Evolutionary conservation across 2,329 filamentous ascomycete genomes (phyloP).

Genomic region (Botrytis cinerea): DNA sequence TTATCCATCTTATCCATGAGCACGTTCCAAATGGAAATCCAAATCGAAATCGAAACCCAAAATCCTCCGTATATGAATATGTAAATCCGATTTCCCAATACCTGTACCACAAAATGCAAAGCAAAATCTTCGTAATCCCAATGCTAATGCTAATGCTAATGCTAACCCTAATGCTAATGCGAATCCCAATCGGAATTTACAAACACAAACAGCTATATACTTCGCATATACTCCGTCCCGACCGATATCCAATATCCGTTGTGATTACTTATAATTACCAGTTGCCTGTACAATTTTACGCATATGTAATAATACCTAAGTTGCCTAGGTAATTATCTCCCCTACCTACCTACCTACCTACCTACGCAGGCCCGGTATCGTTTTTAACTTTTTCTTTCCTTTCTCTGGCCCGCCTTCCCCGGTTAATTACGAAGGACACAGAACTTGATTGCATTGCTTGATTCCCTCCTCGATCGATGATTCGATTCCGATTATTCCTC

Average conservation of each 20-base stretch:
- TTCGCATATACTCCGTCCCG: too few relatives aligned
- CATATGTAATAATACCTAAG: not conserved
- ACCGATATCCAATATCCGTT: not conserved
- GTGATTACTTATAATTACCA: not conserved
- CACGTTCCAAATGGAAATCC: not conserved
- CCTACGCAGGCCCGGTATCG: not conserved
- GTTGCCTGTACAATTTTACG: not conserved
- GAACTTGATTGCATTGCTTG: not conserved
- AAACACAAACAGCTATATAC: not conserved
- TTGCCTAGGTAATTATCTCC: not conserved
- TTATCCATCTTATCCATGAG: not conserved
- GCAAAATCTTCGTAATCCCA: not conserved
- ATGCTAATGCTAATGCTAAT: not conserved
- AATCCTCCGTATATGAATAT: not conserved
- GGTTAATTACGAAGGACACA: not conserved
- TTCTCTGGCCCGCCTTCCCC: not conserved
- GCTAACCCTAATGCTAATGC: too few relatives aligned
- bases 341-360: too few relatives aligned
- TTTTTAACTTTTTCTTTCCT: not conserved
- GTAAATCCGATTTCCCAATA: not conserved
- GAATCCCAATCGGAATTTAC: not conserved
- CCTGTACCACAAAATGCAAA: not conserved
- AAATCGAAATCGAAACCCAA: not conserved
- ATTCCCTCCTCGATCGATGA: not conserved
- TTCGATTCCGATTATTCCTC: not conserved